Base-by-base conservation (phyloP, 106 monocot species). In the Apostasia shenzhenica region DNA sequence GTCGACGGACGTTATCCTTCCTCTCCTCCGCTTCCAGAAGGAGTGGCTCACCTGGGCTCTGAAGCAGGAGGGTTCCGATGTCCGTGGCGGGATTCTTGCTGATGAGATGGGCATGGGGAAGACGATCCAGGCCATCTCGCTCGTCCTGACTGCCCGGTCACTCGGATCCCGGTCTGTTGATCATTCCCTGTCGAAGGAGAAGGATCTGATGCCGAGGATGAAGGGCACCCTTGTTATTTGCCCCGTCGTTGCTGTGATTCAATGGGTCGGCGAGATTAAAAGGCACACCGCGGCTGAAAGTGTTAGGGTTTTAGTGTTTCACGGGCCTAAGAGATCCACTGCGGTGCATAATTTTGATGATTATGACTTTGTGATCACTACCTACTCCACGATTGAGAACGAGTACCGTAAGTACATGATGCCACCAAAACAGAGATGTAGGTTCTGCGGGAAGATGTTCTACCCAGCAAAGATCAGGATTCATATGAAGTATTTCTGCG, bases 61-160 rank as follows among this genome's bases (percentile, higher is more conserved):
- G 42, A 81, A 71, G 67, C 94, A 94, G 68, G 94, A 94, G 76
- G 78, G 43, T 0, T 94, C 88, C 3, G 58, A 67, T 2, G 14
- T 66, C 4, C 67, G 46, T 38, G 94, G 94, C 6, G 94, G 94
- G 3, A 88, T 94, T 41, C 80, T 91, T 2, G 94, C 94, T 0
- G 94, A 94, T 9, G 94, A 94, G 77, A 94, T 94, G 94, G 94
- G 94, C 2, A 94, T 94, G 94, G 94, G 94, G 59, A 94, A 94
- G 73, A 94, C 94, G 5, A 94, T 94, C 54, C 91, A 94, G 67
- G 94, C 88, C 2, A 91, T 94, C 12, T 85, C 94, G 6, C 81
- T 94, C 9, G 88, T 91, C 59, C 72, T 91, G 51, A 91, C 90
- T 6, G 77, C 88, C 1, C 82, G 90, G 10, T 53, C 53, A 1